Evolutionary conservation across 2,329 filamentous ascomycete species (phyloP).

Genomic region (Ceratocystis cubensis): DNA sequence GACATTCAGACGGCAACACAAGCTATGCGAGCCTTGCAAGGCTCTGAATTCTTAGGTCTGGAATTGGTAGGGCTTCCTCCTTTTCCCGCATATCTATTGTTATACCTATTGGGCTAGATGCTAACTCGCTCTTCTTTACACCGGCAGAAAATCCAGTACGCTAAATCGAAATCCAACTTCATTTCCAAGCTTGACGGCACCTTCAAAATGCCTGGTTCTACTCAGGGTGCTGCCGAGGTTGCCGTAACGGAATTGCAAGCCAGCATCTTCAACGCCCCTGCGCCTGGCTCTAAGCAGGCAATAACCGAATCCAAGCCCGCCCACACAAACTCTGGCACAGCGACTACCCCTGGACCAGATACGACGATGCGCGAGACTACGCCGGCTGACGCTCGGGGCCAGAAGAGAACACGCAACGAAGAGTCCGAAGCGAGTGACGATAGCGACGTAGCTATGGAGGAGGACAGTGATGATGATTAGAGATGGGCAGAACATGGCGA

Average conservation of each 20-base stretch:
- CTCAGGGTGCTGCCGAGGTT: constrained; percentile 40
- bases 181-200: constrained; percentile 87
- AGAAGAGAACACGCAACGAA: constrained; percentile 61
- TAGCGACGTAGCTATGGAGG: constrained; percentile 56
- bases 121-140: neutral
- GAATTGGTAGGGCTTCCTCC: constrained; percentile 54
- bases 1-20: constrained; percentile 87
- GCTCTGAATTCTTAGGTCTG: constrained; percentile 71
- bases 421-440: constrained; percentile 58
- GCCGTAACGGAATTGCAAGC: constrained; percentile 64
- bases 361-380: constrained; percentile 39
- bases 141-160: constrained; percentile 79
- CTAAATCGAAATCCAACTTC: constrained; percentile 75
- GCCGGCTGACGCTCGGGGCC: constrained; percentile 44
- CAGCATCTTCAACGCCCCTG: constrained; percentile 63
- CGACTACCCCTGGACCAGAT: constrained; percentile 27
- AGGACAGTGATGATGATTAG: constrained; percentile 61
- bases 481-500: constrained; percentile 1
- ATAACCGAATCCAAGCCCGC: constrained; percentile 27
- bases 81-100: neutral
- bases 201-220: constrained; percentile 54
- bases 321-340: constrained; percentile 35
- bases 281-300: constrained; percentile 36
- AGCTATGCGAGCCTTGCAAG: constrained; percentile 79
- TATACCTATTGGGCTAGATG: neutral